Percentiles rank a stretch among this genome's conserved stretches.
phyloP scores from a whole-genome alignment of 1,284 basidiomycete species.

The Puccinia triticina region DNA sequence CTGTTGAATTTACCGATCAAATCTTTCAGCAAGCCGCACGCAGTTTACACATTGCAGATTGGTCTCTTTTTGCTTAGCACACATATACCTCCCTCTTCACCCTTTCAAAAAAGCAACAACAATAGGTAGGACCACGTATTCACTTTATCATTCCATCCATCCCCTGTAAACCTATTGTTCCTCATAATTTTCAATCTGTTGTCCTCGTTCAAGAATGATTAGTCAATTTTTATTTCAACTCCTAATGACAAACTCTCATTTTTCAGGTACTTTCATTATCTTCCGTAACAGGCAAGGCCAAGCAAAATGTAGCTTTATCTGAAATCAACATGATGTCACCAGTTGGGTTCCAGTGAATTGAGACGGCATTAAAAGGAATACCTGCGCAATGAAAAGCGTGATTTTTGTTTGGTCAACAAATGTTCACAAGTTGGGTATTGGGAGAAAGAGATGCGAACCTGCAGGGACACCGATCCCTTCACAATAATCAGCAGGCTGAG shows the following conservation, averaged over 20 bases:
- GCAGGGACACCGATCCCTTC: slow-evolving; percentile 47
- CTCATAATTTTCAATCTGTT: background rate
- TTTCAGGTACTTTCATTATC: background rate
- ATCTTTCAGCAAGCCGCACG: slow-evolving; percentile 61
- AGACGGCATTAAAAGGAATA: slow-evolving; percentile 23
- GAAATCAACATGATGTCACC: slow-evolving; percentile 32
- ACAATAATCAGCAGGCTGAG: slow-evolving; percentile 1
- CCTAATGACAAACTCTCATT: background rate
- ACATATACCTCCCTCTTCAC: too few relatives aligned
- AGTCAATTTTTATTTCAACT: background rate
- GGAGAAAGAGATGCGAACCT: background rate
- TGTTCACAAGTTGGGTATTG: background rate
- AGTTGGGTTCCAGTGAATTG: slow-evolving; percentile 16
- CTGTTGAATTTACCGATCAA: slow-evolving; percentile 57
- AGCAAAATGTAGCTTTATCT: slow-evolving; percentile 42
- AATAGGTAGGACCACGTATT: too few relatives aligned
- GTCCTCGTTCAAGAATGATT: background rate
- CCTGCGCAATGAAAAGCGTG: background rate
- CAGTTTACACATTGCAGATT: slow-evolving; percentile 76
- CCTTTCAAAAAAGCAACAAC: background rate
- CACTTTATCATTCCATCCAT: background rate
- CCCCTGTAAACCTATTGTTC: background rate
- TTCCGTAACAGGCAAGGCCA: slow-evolving; percentile 37
- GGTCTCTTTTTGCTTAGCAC: slow-evolving; percentile 67
- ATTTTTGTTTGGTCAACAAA: background rate